Conservation (phyloP, 139 green algal species). For the Picochlorum sp. region DNA sequence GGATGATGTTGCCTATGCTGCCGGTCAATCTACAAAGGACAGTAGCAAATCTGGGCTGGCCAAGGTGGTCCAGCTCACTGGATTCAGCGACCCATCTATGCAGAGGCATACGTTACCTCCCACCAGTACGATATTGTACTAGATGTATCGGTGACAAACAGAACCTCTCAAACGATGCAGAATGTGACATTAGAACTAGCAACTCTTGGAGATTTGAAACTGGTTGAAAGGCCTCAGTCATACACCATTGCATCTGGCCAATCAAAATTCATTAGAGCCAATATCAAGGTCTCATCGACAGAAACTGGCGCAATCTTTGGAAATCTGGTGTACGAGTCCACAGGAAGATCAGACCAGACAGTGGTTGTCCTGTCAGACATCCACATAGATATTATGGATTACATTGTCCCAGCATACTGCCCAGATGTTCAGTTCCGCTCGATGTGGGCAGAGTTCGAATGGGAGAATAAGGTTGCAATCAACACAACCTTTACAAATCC, state of each 20-base stretch:
- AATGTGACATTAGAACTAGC: slow-evolving; percentile 95
- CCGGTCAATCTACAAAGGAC: slow-evolving; percentile 11
- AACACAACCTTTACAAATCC: slow-evolving; percentile 89
- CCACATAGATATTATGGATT: slow-evolving; percentile 99
- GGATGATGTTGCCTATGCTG: slow-evolving; percentile 21
- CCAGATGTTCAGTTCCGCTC: slow-evolving; percentile 77
- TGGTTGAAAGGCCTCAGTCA: slow-evolving; percentile 93
- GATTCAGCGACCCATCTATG: slow-evolving; percentile 93
- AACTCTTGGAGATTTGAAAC: slow-evolving; percentile 98
- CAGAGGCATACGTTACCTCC: slow-evolving; percentile 89
- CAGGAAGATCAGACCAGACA: slow-evolving; percentile 48
- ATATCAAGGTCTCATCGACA: slow-evolving; percentile 84
- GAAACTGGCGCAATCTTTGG: slow-evolving; percentile 99
- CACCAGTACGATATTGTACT: slow-evolving; percentile 99
- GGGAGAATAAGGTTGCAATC: slow-evolving; percentile 98
- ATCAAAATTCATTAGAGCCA: slow-evolving; percentile 36
- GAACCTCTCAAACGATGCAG: slow-evolving; percentile 57
- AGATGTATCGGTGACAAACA: slow-evolving; percentile 91
- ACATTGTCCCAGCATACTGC: slow-evolving; percentile 88
- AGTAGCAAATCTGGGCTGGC: slow-evolving; percentile 42
- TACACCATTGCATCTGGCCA: slow-evolving; percentile 78
- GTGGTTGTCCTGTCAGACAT: slow-evolving; percentile 98
- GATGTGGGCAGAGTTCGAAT: slow-evolving; percentile 99
- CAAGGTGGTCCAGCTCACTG: slow-evolving; percentile 94
- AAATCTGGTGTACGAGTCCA: slow-evolving; percentile 96